These are phyloP conservation scores for Arbutus unedo DNA, from an alignment of 148 eudicot genomes.

Conservation along the genomic window DNA sequence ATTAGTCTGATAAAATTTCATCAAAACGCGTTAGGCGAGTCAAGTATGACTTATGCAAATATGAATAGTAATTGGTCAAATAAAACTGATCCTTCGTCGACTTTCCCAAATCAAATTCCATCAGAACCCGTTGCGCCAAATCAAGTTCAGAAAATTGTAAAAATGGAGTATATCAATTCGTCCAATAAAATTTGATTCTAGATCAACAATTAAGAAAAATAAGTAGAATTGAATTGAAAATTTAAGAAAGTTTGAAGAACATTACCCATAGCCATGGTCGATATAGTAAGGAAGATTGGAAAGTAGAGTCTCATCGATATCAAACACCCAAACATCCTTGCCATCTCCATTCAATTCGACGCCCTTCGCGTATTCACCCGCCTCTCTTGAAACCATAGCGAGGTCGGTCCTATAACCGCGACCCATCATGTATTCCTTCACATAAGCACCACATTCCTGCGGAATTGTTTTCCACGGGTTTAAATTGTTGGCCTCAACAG, in stretches of 20 bases:
- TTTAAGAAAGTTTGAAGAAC: background rate
- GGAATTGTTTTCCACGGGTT: slow-evolving; percentile 85
- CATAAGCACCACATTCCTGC: slow-evolving; percentile 64
- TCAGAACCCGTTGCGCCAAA: background rate
- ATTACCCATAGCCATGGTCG: slow-evolving; percentile 82
- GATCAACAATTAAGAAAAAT: background rate
- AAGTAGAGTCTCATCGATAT: slow-evolving; percentile 83
- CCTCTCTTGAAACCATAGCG: slow-evolving; percentile 59
- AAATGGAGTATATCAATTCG: background rate
- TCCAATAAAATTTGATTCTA: background rate
- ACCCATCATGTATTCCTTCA: slow-evolving; percentile 56
- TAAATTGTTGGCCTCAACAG: slow-evolving; percentile 72
- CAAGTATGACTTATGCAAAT: background rate
- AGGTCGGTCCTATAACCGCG: slow-evolving; percentile 58
- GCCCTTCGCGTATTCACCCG: slow-evolving; percentile 46
- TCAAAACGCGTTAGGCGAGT: background rate
- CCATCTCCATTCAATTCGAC: slow-evolving; percentile 49
- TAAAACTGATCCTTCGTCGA: background rate
- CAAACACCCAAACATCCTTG: slow-evolving; percentile 84
- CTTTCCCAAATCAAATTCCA: background rate
- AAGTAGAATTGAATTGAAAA: background rate
- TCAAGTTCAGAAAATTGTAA: background rate
- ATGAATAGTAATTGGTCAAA: background rate
- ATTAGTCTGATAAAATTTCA: background rate
- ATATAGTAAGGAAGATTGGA: slow-evolving; percentile 90